These are phyloP conservation scores for Leccinum rimulosum DNA, from an alignment of 768 basidiomycete species.

Conservation along the genomic window DNA sequence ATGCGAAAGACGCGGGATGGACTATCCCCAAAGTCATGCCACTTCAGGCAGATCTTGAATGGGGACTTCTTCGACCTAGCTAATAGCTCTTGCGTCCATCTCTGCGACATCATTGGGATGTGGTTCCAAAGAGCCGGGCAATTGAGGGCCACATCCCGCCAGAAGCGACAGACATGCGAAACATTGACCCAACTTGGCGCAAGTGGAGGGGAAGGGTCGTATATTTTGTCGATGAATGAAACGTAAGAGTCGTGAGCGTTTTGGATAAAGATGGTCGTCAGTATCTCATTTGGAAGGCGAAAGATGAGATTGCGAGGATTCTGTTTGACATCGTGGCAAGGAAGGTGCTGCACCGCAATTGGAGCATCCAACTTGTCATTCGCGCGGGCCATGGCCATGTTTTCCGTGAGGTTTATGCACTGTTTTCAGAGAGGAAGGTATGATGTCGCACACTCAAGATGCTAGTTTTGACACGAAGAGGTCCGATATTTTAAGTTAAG, in stretches of 20 bases:
- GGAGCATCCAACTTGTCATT: too few relatives aligned
- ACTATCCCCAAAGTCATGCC: neutral
- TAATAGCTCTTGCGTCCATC: neutral
- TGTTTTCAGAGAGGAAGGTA: too few relatives aligned
- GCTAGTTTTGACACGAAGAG: too few relatives aligned
- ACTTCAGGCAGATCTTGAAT: too few relatives aligned
- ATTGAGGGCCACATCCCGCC: neutral
- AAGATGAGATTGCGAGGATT: neutral
- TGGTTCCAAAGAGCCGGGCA: neutral
- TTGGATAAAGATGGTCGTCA: neutral
- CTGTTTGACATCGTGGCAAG: too few relatives aligned
- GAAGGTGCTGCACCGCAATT: too few relatives aligned
- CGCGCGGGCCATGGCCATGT: too few relatives aligned
- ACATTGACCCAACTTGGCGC: neutral
- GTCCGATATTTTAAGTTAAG: too few relatives aligned
- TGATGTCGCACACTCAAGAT: too few relatives aligned
- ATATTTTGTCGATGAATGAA: neutral
- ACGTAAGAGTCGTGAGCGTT: neutral
- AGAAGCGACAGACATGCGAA: neutral
- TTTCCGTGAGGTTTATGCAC: too few relatives aligned
- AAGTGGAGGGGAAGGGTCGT: neutral
- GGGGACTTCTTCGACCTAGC: neutral
- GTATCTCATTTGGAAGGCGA: neutral
- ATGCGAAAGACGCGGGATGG: neutral
- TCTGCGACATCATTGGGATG: neutral